phyloP scores from a whole-genome alignment of 306 rosid genomes.

The Canavalia ensiformis region DNA sequence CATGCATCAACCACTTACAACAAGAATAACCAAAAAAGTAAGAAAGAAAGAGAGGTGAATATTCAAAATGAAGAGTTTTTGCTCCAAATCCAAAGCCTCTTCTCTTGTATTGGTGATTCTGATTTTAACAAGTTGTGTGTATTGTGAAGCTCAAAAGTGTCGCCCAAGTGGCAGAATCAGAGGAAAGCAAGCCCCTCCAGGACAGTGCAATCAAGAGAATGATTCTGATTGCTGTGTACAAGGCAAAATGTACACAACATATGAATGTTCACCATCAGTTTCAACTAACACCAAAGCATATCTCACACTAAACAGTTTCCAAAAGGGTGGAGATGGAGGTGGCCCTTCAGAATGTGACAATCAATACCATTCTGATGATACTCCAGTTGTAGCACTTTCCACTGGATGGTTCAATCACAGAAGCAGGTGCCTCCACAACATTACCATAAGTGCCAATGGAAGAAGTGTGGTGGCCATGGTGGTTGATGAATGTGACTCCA shows the following conservation, averaged over 20 bases:
- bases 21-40: background rate
- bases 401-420: constrained; percentile 57
- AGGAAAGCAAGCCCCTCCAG: constrained; percentile 46
- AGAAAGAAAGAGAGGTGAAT: background rate
- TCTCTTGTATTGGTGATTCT: background rate
- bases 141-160: constrained; percentile 44
- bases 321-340: constrained; percentile 60
- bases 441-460: constrained; percentile 54
- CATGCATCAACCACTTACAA: background rate
- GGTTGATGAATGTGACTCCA: constrained; percentile 67
- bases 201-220: constrained; percentile 57
- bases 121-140: background rate
- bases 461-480: constrained; percentile 60
- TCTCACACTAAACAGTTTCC: constrained; percentile 58
- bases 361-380: constrained; percentile 49
- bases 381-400: constrained; percentile 52
- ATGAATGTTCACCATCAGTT: constrained; percentile 54
- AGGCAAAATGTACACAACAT: constrained; percentile 51
- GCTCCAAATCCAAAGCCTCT: background rate
- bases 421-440: constrained; percentile 53
- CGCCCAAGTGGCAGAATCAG: constrained; percentile 36
- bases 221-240: constrained; percentile 53
- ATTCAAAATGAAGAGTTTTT: constrained; percentile 31
- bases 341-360: constrained; percentile 61
- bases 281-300: constrained; percentile 46